Evolutionary conservation across 1,139 yeast species (phyloP), one percentile per base, ranked within the genome.

Genomic region (Kurtzmaniella quercitrusa): DNA sequence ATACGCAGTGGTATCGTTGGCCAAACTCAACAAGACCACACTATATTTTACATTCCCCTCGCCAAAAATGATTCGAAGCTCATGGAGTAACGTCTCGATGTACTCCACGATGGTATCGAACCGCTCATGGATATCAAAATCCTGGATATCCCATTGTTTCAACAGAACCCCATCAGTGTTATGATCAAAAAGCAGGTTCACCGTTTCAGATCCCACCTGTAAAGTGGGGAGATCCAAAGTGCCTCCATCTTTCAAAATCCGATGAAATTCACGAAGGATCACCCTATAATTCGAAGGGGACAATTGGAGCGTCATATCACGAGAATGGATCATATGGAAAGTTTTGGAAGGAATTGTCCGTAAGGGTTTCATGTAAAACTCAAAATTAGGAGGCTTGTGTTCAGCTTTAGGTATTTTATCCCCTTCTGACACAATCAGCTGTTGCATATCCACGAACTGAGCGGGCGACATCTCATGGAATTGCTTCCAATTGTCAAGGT

Each of bases 211-310:
- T 9, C 66, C 66, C 45, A 55, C 51, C 41, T 57, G 56, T 9
- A 68, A 52, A 3, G 60, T 43, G 2, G 74, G 73, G 8, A 65
- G 44, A 44, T 70, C 74, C 3, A 72, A 43, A 1, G 52, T 43
- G 1, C 77, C 78, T 1, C 68, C 75, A 2, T 50, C 55, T 44
- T 63, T 64, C 42, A 73, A 57, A 17, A 72, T 59, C 42, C 78
- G 55, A 46, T 63, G 49, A 44, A 70, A 70, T 48, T 72, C 73
- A 3, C 50, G 41, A 3, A 72, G 43, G 2, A 69, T 48, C 0
- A 61, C 56, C 23, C 48, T 56, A 45, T 57, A 58, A 45, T 66
- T 70, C 1, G 49, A 37, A 18, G 54, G 50, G 3, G 65, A 62
- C 7, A 69, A 46, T 47, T 71, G 74, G 9, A 65, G 52, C 9